A percentile compares a stretch with the other conserved stretches of the same genome.
Evolutionary conservation across 495 filamentous ascomycete genomes (phyloP).

Genomic region (Trichoderma gamsii): DNA sequence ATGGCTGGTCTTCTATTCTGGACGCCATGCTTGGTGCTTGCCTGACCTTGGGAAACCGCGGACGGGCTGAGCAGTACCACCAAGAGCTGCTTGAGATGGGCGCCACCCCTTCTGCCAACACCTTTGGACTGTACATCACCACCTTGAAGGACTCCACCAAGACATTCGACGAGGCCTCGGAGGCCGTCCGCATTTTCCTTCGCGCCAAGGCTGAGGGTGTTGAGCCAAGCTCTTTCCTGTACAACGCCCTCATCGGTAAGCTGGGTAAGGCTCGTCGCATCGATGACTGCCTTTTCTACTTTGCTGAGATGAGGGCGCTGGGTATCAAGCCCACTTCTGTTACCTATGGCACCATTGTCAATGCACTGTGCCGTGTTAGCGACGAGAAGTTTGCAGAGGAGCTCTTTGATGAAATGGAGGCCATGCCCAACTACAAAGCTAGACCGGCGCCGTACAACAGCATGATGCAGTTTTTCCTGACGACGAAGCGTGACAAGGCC

Average conservation of each 20-base stretch:
- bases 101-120: slow-evolving; percentile 88
- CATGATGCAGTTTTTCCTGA: slow-evolving; percentile 98
- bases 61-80: slow-evolving; percentile 76
- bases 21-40: slow-evolving; percentile 95
- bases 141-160: slow-evolving; percentile 90
- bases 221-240: slow-evolving; percentile 91
- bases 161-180: slow-evolving; percentile 94
- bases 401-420: slow-evolving; percentile 98
- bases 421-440: slow-evolving; percentile 97
- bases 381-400: slow-evolving; percentile 97
- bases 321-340: slow-evolving; percentile 94
- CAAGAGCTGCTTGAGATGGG: slow-evolving; percentile 84
- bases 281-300: slow-evolving; percentile 96
- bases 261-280: slow-evolving; percentile 95
- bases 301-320: slow-evolving; percentile 88
- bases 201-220: slow-evolving; percentile 91
- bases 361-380: slow-evolving; percentile 92
- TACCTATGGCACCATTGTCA: slow-evolving; percentile 96
- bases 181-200: slow-evolving; percentile 95
- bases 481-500: slow-evolving; percentile 86
- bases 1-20: slow-evolving; percentile 90
- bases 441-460: slow-evolving; percentile 95
- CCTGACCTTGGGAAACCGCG: slow-evolving; percentile 73
- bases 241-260: slow-evolving; percentile 97
- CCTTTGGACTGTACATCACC: slow-evolving; percentile 96